Evolutionary conservation across 345 rosid genomes (phyloP), one percentile per base, ranked within the genome.

Genomic region (Fremontodendron californicum): DNA sequence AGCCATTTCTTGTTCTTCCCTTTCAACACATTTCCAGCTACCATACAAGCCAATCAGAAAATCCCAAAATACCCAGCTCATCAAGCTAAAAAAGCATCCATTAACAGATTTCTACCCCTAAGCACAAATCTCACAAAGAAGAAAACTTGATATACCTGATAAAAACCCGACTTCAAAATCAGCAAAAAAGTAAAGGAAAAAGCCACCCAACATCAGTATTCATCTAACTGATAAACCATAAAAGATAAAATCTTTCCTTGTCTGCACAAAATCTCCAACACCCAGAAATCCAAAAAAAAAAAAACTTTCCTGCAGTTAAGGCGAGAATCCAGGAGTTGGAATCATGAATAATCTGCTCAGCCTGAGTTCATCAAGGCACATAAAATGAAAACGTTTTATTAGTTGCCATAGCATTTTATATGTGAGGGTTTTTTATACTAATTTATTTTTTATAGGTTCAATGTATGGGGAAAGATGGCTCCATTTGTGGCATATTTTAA

Each of bases 31-130:
- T 78, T 61, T 48, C 39, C 54, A 43, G 29, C 31, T 23, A 39
- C 27, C 46, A 39, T 48, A 57, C 64, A 45, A 35, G 29, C 18
- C 73, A 52, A 21, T 19, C 48, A 33, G 48, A 74, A 45, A 48
- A 54, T 39, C 23, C 54, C 57, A 40, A 54, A 42, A 73, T 27
- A n/a, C 67, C 35, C 68, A 78, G n/a, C 16, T 40, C 21, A 35
- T 48, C 74, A 79, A 69, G 57, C 71, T 51, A 79, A 46, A 51
- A 52, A 76, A 58, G 71, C 80, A 79, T 29, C 48, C 27, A 46
- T 37, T 52, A 27, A 51, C 81, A 78, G 6, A 62, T 75, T 29
- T 62, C 21, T n/a, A 39, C 60, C 52, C 27, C 8, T 61, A 15
- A 15, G 48, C 54, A 80, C 71, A 75, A 72, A 55, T 71, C 67